A percentile compares a stretch with the other conserved stretches of the same genome.
Conservation (phyloP, 2,329 filamentous ascomycete genomes). For the Emmonsia crescens region DNA sequence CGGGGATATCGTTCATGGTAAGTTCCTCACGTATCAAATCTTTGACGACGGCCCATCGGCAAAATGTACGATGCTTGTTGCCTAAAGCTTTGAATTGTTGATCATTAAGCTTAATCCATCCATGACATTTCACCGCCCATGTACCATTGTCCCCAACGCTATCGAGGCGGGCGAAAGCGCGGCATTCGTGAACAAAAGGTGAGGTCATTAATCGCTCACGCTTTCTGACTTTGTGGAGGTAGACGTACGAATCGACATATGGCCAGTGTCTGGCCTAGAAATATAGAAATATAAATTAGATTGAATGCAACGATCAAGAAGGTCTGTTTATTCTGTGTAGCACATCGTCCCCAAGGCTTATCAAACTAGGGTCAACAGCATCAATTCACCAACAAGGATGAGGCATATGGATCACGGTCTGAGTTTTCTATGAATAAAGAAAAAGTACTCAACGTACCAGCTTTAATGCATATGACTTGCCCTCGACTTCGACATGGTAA, state of each 20-base stretch:
- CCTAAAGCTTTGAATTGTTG: slow-evolving; percentile 2
- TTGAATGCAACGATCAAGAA: too few relatives aligned
- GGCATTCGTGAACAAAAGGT: slow-evolving; percentile 9
- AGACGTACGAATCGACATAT: neutral
- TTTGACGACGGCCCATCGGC: slow-evolving; percentile 11
- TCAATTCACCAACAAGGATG: too few relatives aligned
- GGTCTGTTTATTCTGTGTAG: too few relatives aligned
- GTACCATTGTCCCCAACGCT: slow-evolving; percentile 9
- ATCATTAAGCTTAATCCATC: slow-evolving; percentile 10
- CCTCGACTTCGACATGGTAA: too few relatives aligned
- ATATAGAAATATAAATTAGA: too few relatives aligned
- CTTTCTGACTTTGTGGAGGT: neutral
- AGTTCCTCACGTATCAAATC: slow-evolving; percentile 7
- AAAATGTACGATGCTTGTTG: neutral
- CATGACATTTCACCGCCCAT: slow-evolving; percentile 12
- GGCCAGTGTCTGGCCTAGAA: neutral
- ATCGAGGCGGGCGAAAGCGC: slow-evolving; percentile 11
- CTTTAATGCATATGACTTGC: too few relatives aligned
- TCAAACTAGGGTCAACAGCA: too few relatives aligned
- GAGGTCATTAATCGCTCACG: neutral
- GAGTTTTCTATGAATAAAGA: too few relatives aligned
- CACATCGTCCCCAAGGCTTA: too few relatives aligned
- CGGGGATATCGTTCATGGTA: slow-evolving; percentile 8
- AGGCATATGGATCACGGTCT: too few relatives aligned
- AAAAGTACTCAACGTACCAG: too few relatives aligned